phyloP scores from a whole-genome alignment of 75 land plant genomes.

The Pinus albicaulis region DNA sequence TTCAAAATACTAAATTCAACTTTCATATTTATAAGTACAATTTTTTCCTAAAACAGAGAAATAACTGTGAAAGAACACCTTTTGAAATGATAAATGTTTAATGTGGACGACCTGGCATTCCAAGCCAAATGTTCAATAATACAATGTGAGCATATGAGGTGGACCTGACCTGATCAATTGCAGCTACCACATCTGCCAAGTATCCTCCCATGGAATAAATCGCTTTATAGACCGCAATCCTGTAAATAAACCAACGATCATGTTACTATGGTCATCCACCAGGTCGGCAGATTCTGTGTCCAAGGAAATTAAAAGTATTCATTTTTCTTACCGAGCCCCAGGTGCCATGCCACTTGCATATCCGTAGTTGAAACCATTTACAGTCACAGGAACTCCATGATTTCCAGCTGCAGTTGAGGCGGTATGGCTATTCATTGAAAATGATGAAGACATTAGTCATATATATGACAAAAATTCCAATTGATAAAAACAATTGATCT shows the following conservation, averaged over 20 bases:
- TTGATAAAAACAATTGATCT: too few species aligned
- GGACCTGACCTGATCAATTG: constrained; percentile 72
- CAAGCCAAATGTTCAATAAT: too few species aligned
- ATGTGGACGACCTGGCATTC: too few species aligned
- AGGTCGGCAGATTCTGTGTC: background rate
- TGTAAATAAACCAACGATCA: constrained; percentile 9
- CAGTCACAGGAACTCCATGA: constrained; percentile 49
- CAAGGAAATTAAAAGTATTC: too few species aligned
- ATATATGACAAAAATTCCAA: background rate
- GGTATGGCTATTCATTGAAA: constrained; percentile 42
- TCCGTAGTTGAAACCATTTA: constrained; percentile 46
- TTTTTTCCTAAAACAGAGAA: too few species aligned
- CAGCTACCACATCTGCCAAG: constrained; percentile 75
- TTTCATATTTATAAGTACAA: too few species aligned
- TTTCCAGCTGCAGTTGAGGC: constrained; percentile 76
- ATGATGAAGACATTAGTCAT: background rate
- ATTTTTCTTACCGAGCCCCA: constrained; percentile 47
- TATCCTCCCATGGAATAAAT: constrained; percentile 61
- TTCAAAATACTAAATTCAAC: too few species aligned
- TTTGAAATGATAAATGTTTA: too few species aligned
- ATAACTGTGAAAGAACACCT: too few species aligned
- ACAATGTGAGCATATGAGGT: background rate
- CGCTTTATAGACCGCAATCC: constrained; percentile 77
- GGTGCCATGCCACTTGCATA: constrained; percentile 77
- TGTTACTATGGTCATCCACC: background rate